Base-by-base conservation (phyloP, 2,329 filamentous ascomycete species). In the Scedosporium boydii region DNA sequence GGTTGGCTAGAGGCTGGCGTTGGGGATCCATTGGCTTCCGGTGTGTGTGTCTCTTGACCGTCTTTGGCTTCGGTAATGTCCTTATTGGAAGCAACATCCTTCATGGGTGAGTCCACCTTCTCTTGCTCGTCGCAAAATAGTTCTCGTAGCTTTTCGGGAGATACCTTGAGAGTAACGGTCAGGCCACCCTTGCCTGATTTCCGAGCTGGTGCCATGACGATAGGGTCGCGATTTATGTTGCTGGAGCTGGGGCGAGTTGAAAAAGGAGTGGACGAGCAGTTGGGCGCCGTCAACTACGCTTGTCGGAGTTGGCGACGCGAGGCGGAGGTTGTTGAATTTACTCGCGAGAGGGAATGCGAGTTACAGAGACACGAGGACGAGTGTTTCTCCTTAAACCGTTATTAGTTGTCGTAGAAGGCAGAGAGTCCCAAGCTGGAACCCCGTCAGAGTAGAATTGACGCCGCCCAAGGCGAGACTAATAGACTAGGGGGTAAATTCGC, bases 151-250 rank as follows among this genome's bases (percentile, higher is more conserved):
- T 74, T 77, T 18, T 76, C 70, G 51, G 83, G 73, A 23, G 80
- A 69, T 58, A 87, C 75, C 67, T 77, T 82, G 62, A 87, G 72
- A 6, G 77, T 85, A 69, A 87, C 72, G 64, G 85, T 63, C 59
- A 78, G 68, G 41, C 64, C 65, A 14, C 62, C 59, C 67, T 72
- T 62, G 46, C 53, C 73, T 62, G 69, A 55, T 62, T 65, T 61
- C 42, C 63, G 59, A 59, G 61, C 41, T 21, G 58, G 41, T 29
- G 63, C 58, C 62, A 66, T 65, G 55, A 51, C 38, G 60, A 48
- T 60, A 44, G 38, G 14, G 3, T 21, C 44, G 58, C 63, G 53
- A 55, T 46, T 27, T 58, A n/a, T 56, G 6, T 23, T 29, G 38
- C 60, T 41, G 14, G 26, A 66, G 63, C 55, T 66, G 64, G 21